Conservation (phyloP, 345 rosid species). For the Toxicodendron radicans region DNA sequence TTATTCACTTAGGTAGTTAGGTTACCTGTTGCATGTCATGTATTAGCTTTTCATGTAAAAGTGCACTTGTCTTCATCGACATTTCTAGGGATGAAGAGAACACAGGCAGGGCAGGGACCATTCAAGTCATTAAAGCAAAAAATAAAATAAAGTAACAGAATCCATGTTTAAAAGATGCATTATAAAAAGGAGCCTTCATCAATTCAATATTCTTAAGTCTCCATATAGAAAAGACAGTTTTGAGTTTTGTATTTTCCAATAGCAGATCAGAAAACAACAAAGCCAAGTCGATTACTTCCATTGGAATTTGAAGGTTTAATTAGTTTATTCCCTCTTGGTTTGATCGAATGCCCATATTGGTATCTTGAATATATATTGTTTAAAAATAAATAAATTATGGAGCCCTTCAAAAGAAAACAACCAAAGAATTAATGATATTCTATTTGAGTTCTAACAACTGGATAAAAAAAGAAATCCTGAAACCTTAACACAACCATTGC, state of each 20-base stretch:
- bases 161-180: neutral
- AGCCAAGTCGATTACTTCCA: neutral
- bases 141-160: neutral
- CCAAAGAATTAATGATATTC: no score
- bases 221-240: no score
- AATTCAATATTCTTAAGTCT: no score
- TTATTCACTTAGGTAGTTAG: conserved; percentile 17
- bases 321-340: neutral
- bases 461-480: no score
- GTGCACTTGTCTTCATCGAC: conserved; percentile 14
- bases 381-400: no score
- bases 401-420: neutral
- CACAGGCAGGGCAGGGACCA: conserved; percentile 3
- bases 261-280: neutral
- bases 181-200: no score
- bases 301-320: neutral
- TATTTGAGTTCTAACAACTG: no score
- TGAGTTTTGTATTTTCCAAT: neutral
- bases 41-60: conserved; percentile 27
- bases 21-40: conserved; percentile 7
- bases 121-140: neutral
- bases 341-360: neutral
- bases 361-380: neutral
- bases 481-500: no score
- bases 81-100: neutral